Base-by-base conservation (phyloP, 345 rosid genomes). In the Syzygium oleosum region DNA sequence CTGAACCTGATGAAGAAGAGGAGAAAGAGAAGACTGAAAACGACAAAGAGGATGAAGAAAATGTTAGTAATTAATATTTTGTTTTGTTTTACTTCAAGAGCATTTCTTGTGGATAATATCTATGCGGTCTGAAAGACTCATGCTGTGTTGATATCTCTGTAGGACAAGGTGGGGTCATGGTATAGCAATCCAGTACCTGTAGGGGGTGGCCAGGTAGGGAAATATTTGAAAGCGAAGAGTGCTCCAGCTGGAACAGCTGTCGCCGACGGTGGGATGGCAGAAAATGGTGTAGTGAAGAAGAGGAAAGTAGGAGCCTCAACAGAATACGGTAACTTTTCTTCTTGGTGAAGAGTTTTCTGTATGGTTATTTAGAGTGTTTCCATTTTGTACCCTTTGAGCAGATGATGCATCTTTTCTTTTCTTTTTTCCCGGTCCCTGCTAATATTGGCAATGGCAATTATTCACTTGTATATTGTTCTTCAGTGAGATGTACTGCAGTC, bases 101-200 rank as follows among this genome's bases (percentile, higher is more conserved):
- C 79, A 73, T 73, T 38, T 34, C 7, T 73, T 73, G 80, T 73
- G 49, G 83, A 73, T 73, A 38, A 38, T 73, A 17, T 68, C 9
- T 34, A 25, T 84, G 25, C 4, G 86, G 61, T 52, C 41, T 52
- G 46, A 31, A 38, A 7, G 46, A 52, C 10, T 31, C 52, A 22
- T 85, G 51, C 77, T 88, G 85, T 84, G 63, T 84, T 86, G 88
- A 27, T 31, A 38, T 12, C 85, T 91, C 85, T 91, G 90, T 92
- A 96, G 99, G 98, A 94, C 27, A 96, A 94, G 89, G 84, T 96
- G 52, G 99, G 98, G 25, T 94, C 98, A 52, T 97, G 99, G 97
- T 97, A 93, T 91, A 97, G 98, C 91, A 95, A 97, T 91, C 98
- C 98, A 10, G 98, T 92, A 88, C 85, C 92, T 51, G 92, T 90